Base-by-base conservation (phyloP, 2,329 filamentous ascomycete genomes). In the Sarocladium oryzae region DNA sequence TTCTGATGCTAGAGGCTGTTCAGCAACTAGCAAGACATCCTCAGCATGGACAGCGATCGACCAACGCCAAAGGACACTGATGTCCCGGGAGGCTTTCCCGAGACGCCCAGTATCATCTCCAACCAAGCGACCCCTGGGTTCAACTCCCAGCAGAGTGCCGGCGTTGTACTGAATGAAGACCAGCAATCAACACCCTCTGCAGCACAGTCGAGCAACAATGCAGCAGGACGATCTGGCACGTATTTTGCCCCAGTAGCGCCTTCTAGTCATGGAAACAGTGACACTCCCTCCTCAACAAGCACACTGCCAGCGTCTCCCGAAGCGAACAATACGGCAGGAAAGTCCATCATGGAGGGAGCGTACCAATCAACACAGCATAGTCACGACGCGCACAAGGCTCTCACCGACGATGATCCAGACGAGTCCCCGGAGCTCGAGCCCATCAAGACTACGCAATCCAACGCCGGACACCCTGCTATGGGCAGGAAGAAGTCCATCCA, bases 81-180 rank as follows among this genome's bases (percentile, higher is more conserved):
- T 52, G 52, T 67, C 21, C 64, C 64, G 26, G 64, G 64, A 32
- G 64, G 63, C 2, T 67, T 60, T 26, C 63, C 63, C 4, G 62
- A 62, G 53, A 67, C 64, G 2, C 59, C 59, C 3, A 56, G 53
- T 32, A 35, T 28, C 45, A 32, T 20, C 38, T 33, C 43, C 10
- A 49, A 9, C n/a, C 30, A 40, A 20, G 50, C 54, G 3, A 54
- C 55, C 24, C 52, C 32, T 10, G 35, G 37, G 23, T n/a, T 33
- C 43, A 30, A 10, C 16, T 3, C 7, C 9, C 11, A 26, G 6
- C 6, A 33, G 4, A 45, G n/a, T 30, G 40, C 40, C 4, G 37
- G 16, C 15, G 20, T 40, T 23, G 37, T n/a, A n/a, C 30, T 7
- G 18, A 10, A 48, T 23, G 46, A 35, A 15, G 45, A 49, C 16